Conservation (phyloP, 2,329 filamentous ascomycete genomes). For the Colletotrichum horii region DNA sequence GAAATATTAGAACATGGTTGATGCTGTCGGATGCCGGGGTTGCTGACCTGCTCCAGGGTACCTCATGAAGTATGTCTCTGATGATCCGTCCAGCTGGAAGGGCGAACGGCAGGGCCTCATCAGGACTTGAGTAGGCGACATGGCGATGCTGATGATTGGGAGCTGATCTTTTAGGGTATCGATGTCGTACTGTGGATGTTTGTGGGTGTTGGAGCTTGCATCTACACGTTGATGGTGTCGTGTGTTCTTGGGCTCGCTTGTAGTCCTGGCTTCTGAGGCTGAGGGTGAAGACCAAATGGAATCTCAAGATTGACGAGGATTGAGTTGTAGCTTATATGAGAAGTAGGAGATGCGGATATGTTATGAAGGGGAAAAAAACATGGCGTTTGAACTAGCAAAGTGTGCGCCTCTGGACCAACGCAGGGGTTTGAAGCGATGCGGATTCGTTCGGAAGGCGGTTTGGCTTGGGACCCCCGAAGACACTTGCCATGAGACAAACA, state of each 20-base stretch:
- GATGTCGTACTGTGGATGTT: neutral
- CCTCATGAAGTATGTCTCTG: slow-evolving; percentile 12
- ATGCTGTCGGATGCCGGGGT: neutral
- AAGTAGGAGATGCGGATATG: neutral
- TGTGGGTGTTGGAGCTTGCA: neutral
- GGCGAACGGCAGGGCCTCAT: neutral
- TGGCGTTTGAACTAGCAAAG: neutral
- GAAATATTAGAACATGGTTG: neutral
- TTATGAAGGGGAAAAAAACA: neutral
- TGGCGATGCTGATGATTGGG: neutral
- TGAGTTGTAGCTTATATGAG: neutral
- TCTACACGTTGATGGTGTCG: neutral
- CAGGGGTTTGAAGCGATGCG: neutral
- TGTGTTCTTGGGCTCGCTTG: neutral
- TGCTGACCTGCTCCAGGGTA: slow-evolving; percentile 14
- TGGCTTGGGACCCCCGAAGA: neutral
- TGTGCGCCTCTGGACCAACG: neutral
- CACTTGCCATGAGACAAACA: neutral
- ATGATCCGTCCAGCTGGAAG: slow-evolving; percentile 12
- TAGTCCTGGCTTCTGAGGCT: neutral
- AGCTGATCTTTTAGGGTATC: neutral
- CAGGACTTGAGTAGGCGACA: slow-evolving; percentile 17
- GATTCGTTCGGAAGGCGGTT: slow-evolving; percentile 4
- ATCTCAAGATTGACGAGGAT: neutral
- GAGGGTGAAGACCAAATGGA: neutral